These are phyloP conservation scores for Aspergillus heteromorphus DNA, from an alignment of 495 filamentous ascomycete species.

Conservation along the genomic window DNA sequence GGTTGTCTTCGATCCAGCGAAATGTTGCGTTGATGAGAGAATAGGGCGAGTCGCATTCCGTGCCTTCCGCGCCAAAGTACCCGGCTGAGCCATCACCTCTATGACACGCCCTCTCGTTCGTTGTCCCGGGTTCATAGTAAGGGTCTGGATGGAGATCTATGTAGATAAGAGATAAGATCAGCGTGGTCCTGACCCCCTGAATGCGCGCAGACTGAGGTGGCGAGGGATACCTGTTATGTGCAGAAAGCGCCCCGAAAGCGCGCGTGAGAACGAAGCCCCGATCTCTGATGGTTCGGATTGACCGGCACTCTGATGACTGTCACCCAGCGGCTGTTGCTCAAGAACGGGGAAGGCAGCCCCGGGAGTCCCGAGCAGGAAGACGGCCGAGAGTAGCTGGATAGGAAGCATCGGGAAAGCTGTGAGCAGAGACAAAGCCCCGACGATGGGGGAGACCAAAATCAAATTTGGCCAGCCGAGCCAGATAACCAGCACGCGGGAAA, in stretches of 20 bases:
- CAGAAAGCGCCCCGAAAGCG: slow-evolving; percentile 66
- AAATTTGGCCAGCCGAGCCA: not conserved
- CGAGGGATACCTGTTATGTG: slow-evolving; percentile 81
- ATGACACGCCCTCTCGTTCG: slow-evolving; percentile 71
- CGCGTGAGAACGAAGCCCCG: slow-evolving; percentile 5
- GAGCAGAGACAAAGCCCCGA: slow-evolving; percentile 6
- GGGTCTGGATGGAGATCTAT: slow-evolving; percentile 89
- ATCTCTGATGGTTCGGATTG: not conserved
- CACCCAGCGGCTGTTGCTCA: slow-evolving; percentile 14
- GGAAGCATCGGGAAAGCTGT: slow-evolving; percentile 17
- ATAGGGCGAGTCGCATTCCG: slow-evolving; percentile 81
- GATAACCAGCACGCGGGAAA: not conserved
- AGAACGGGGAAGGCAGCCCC: slow-evolving; percentile 12
- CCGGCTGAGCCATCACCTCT: slow-evolving; percentile 71
- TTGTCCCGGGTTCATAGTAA: slow-evolving; percentile 73
- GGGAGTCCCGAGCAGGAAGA: slow-evolving; percentile 9
- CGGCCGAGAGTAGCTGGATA: slow-evolving; percentile 2
- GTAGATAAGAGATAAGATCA: not conserved
- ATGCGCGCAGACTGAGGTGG: slow-evolving; percentile 1
- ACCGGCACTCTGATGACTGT: not conserved
- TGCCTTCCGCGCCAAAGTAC: slow-evolving; percentile 73
- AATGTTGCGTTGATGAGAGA: slow-evolving; percentile 84
- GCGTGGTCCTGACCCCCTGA: not conserved
- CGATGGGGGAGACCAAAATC: slow-evolving; percentile 4
- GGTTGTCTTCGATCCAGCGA: slow-evolving; percentile 79